Evolutionary conservation across 495 filamentous ascomycete genomes (phyloP), one percentile per base, ranked within the genome.

Genomic region (Penicillium salamii): DNA sequence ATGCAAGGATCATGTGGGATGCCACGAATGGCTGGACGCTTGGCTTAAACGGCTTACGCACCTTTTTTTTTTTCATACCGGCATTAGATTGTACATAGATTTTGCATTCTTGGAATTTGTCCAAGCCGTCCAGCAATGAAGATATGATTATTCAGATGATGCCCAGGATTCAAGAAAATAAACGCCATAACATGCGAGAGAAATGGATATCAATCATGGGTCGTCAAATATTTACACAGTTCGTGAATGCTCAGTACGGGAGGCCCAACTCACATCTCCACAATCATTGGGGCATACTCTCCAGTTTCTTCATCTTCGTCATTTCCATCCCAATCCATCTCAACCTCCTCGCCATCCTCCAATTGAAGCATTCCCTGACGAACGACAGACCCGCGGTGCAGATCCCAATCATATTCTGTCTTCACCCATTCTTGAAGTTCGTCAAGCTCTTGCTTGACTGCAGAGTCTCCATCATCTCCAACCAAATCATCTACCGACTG

Each of bases 241-340:
- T 46, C 31, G 14, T 40, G 9, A 39, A 12, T n/a, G 33, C 34
- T 14, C 11, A 36, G 19, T 13, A 7, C n/a, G n/a, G 21, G 13
- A 31, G 23, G 21, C 5, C 15, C 26, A 12, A 17, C 9, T 50
- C 49, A 77, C 55, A 91, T 57, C 42, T 90, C 82, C 5, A 98
- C 89, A 14, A 98, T 67, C 18, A 87, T 76, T 13, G 92, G 93
- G 50, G 87, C 85, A 74, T 90, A 91, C 61, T 96, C 92, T 14
- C 89, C 90, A 49, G 78, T 80, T 67, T 93, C 89, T 44, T 93
- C 89, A 47, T 95, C 88, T 49, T 82, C 88, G 52, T 92, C 86
- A 50, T 85, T 77, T 5, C 84, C 87, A 20, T 73, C 73, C 52
- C 89, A 73, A 52, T 96, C 90, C 60, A 93, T 78, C 49, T 90